Base-by-base conservation (phyloP, 1,139 yeast genomes). In the Debaryomyces subglobosus region DNA sequence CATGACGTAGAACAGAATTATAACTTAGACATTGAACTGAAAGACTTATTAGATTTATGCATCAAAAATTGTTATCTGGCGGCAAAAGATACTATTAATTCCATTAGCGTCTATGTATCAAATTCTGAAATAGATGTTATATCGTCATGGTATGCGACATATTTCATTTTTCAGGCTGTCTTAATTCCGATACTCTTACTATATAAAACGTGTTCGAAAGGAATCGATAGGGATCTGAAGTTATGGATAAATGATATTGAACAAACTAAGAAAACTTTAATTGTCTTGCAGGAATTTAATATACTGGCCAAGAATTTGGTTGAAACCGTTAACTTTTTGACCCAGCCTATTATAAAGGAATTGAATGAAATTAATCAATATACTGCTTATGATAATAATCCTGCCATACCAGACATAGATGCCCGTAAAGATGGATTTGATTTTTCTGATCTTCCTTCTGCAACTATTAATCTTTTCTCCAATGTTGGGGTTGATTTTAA, bases 121-220 rank as follows among this genome's bases (percentile, higher is more conserved):
- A 69, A 65, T 45, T 39, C 57, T 54, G 49, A 58, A 51, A 25
- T 53, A 49, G 68, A 69, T 49, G 67, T 69, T 27, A 56, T 75
- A 21, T 72, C 82, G 4, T 77, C 82, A 25, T 84, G 89, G 87
- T 81, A 82, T 62, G 81, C 86, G 4, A 78, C 85, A 0, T 84
- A 82, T 60, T 84, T 82, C 60, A 56, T 82, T 18, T 82, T 82
- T 66, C 86, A 81, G 58, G 86, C 87, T 0, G 76, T 79, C 15
- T 64, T 82, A 49, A 79, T 82, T 37, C 83, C 85, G 7, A 72
- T 82, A 44, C 76, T 82, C 13, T 81, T 84, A 53, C 62, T 80
- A 15, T 81, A 54, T 67, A 83, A 32, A 80, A 80, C 53, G 75
- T 83, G 34, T 12, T 67, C 79, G 4, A 71, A 72, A 44, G 72